Evolutionary conservation across 306 rosid genomes (phyloP), one percentile per base, ranked within the genome.

Genomic region (Potentilla sterilis): DNA sequence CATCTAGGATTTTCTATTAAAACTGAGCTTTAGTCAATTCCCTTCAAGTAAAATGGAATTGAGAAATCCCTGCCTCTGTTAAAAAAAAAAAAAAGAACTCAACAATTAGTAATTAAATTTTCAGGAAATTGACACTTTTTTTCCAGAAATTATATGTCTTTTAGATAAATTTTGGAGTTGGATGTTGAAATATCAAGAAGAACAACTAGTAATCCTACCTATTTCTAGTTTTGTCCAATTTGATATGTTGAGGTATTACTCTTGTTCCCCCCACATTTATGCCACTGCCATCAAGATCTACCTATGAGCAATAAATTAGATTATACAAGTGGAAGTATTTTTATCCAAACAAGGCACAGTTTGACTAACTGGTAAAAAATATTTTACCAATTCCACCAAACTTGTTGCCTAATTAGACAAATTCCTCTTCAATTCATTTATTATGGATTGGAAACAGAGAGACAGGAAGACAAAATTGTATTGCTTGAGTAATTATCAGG

Each of bases 181-280:
- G 58, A 59, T 58, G 62, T 44, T 58, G 54, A 70, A 6, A 38
- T 46, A 59, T 46, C 76, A 21, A 70, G 24, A 52, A 54, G 44
- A 35, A 59, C 22, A 64, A 64, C 2, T 42, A 35, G 24, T 18
- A 38, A 37, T 2, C 62, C 44, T 2, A 47, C 46, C 6, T 32
- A 18, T 63, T 62, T n/a, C 67, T 62, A 2, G 14, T 1, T 47
- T 18, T 49, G 12, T 40, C 44, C 66, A 19, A 42, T 72, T 22
- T 52, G 57, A 41, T 54, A 7, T 28, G 18, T 49, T 19, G 11
- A 78, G 21, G n/a, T 24, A 35, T 35, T 64, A 64, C 24, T 48
- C 14, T 79, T 47, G 64, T 41, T 47, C 52, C 52, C 52, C 54
- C 76, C 22, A 7, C 71, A 34, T 61, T 62, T 32, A 63, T 75